Evolutionary conservation across 2,329 filamentous ascomycete species (phyloP), one percentile per base, ranked within the genome.

Genomic region (Epichloe coenophiala): DNA sequence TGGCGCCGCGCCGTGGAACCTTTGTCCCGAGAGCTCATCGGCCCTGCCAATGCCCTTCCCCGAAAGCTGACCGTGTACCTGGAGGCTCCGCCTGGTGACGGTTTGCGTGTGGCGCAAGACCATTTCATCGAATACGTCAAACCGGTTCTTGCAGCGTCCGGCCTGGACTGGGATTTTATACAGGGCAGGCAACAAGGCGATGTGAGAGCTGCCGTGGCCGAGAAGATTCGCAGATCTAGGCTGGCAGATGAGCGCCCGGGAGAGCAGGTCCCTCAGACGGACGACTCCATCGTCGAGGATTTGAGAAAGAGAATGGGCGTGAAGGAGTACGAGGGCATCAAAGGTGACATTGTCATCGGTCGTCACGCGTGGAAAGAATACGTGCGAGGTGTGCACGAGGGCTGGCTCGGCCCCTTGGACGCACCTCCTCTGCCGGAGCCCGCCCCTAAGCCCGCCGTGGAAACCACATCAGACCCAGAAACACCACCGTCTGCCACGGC

Each of bases 291-390:
- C 8, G 68, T 93, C 5, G 74, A 81, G 52, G 73, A 77, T 9
- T 69, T 84, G 48, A 77, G 90, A 58, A 72, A 75, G 60, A 77
- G 73, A 56, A 80, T 81, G 54, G 83, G 83, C 6, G 78, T 91
- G 9, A 74, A 72, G 27, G 81, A 87, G 36, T 91, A 84, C 61
- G 74, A 83, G 4, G 90, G 87, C 9, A 73, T 84, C 21, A 77
- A 78, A 55, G 93, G 93, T 43, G 91, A 97, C 63, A 75, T 98
- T 48, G 81, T 97, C 17, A 80, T 98, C 59, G 93, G 93, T 12
- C 75, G 91, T 51, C 86, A 96, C 64, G 84, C 91, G 9, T 98
- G 93, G 93, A 98, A 96, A 70, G 93, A 98, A 68, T 98, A 97
- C 65, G 73, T 97, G 23, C 78, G 90, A 52, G 93, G 93, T 44